Evolutionary conservation across 1,284 basidiomycete genomes (phyloP).

Genomic region (Moniliophthora roreri): DNA sequence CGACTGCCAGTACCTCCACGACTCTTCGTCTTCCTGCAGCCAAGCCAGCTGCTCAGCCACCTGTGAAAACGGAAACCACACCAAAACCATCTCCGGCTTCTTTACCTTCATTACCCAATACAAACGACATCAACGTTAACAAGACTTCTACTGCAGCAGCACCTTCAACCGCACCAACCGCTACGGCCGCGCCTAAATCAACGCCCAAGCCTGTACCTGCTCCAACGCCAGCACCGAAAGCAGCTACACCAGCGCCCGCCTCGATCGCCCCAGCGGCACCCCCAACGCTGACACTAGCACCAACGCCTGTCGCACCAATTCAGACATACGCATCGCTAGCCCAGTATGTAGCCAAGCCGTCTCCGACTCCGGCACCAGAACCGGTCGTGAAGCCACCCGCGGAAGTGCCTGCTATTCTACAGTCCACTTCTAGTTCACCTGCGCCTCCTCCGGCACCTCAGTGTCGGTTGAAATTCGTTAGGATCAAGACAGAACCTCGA

Average conservation of each 20-base stretch:
- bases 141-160: background rate
- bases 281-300: constrained; percentile 8
- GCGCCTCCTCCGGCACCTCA: constrained; percentile 42
- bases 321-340: too few relatives aligned
- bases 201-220: constrained; percentile 13
- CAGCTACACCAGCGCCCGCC: constrained; percentile 18
- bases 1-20: constrained; percentile 10
- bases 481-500: constrained; percentile 53
- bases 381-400: constrained; percentile 6
- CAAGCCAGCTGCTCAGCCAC: constrained; percentile 13
- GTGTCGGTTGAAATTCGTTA: constrained; percentile 49
- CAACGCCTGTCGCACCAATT: background rate
- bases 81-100: constrained; percentile 13
- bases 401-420: background rate
- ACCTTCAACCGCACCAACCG: constrained; percentile 11
- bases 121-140: background rate
- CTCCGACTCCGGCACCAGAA: constrained; percentile 23
- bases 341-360: constrained; percentile 4
- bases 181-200: constrained; percentile 18
- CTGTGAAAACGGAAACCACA: constrained; percentile 18
- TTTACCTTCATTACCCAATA: constrained; percentile 8
- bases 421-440: constrained; percentile 37
- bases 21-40: constrained; percentile 13
- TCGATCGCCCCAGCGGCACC: constrained; percentile 9
- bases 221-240: constrained; percentile 12